These are phyloP conservation scores for Ogataea pignaliae DNA, from an alignment of 805 yeast species.

Conservation along the genomic window DNA sequence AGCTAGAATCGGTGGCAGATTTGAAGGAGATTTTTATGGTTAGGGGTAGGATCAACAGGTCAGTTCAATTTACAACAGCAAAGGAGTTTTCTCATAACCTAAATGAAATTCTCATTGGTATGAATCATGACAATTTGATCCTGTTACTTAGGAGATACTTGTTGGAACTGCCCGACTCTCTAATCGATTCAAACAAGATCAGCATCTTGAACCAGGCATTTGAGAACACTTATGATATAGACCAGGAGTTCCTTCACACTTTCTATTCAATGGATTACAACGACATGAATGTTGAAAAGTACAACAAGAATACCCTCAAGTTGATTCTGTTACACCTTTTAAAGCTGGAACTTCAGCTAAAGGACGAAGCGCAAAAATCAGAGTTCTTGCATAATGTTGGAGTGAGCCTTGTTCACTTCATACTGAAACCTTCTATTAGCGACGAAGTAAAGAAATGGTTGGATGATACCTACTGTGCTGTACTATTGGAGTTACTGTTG, in stretches of 20 bases:
- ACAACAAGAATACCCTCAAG: conserved; percentile 10
- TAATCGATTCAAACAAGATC: conserved; percentile 9
- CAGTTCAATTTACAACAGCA: neutral
- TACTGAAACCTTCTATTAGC: conserved; percentile 4
- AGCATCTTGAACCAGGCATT: conserved; percentile 13
- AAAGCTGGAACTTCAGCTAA: conserved; percentile 6
- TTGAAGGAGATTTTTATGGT: conserved; percentile 9
- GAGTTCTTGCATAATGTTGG: conserved; percentile 7
- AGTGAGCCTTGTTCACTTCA: conserved; percentile 8
- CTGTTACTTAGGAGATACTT: conserved; percentile 15
- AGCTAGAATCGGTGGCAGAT: conserved; percentile 5
- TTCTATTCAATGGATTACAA: conserved; percentile 7
- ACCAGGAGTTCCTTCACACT: conserved; percentile 8
- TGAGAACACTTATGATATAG: conserved; percentile 11
- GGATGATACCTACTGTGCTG: conserved; percentile 6
- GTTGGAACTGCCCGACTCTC: conserved; percentile 16
- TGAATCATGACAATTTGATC: conserved; percentile 9
- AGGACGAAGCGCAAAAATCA: conserved; percentile 1
- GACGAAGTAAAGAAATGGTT: conserved; percentile 2
- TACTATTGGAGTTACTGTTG: neutral
- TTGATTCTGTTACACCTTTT: conserved; percentile 9
- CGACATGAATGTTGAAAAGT: conserved; percentile 7
- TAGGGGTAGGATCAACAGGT: conserved; percentile 10
- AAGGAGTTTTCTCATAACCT: conserved; percentile 2
- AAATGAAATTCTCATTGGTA: neutral